Evolutionary conservation across 2,329 filamentous ascomycete genomes (phyloP), one percentile per base, ranked within the genome.

Genomic region (Pseudocercospora fuligena): DNA sequence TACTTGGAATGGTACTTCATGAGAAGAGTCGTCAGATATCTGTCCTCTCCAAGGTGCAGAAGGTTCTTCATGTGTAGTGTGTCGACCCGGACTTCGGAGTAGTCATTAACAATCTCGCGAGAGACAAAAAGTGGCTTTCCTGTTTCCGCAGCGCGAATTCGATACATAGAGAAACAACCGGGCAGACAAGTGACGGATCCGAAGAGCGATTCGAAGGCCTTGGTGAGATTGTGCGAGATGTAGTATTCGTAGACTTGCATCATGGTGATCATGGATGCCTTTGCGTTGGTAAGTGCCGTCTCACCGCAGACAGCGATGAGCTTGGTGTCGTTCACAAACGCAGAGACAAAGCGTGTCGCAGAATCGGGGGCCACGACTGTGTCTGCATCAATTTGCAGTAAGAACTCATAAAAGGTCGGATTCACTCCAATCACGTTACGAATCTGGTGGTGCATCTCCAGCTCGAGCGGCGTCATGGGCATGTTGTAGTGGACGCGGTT

Each of bases 221-320:
- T 98, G 73, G 92, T 90, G 73, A 99, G 82, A 79, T 98, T 97
- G 85, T 99, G 94, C 60, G 94, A 98, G 76, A 99, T 99, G 84
- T 94, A 99, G 86, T 99, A 99, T 81, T 99, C 94, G 85, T 98
- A 99, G 36, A 99, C 94, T 81, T 99, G 95, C 78, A 99, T 99
- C 94, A 98, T 98, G 60, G 95, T 99, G 72, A 97, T 89, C 76
- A 96, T 93, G 0, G 94, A 97, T 6, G 91, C 87, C 80, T 97
- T 97, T 67, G 93, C 92, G 77, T 99, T 99, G 69, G 90, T 94
- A 57, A 99, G 85, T 16, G 91, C 91, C 0, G 95, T 99, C 81
- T 99, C 95, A 81, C 95, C 95, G 76, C 95, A 99, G 58, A 95
- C 88, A 63, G 91, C 95, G 75, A 97, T 94, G n/a, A 98, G 85